Percentiles rank a stretch among this genome's conserved stretches.
These are phyloP conservation scores for Hypoxylon sp. DNA, from an alignment of 2,329 filamentous ascomycete species.

Conservation along the genomic window DNA sequence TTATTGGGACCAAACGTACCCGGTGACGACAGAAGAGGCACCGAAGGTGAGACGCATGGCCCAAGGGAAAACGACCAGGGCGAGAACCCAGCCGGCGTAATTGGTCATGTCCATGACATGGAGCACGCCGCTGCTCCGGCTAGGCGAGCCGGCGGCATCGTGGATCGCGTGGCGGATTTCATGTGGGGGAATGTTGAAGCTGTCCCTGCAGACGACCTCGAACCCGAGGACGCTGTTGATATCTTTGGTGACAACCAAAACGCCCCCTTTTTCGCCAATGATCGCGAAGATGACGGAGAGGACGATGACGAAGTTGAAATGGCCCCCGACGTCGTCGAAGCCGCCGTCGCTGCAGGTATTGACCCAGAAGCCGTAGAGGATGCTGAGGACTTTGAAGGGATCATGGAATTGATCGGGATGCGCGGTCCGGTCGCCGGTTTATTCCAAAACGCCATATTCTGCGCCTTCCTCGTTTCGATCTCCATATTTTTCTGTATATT, in stretches of 20 bases:
- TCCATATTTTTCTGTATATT: conserved; percentile 88
- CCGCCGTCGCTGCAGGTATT: conserved; percentile 71
- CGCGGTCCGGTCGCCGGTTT: conserved; percentile 89
- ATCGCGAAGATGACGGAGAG: conserved; percentile 42
- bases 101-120: conserved; percentile 10
- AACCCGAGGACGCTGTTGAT: conserved; percentile 64
- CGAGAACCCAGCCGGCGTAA: conserved; percentile 5
- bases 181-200: conserved; percentile 67
- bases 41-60: not conserved
- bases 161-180: conserved; percentile 62
- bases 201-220: conserved; percentile 50
- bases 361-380: conserved; percentile 83
- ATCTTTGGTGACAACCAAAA: conserved; percentile 60
- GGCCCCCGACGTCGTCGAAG: conserved; percentile 66
- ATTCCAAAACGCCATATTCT: conserved; percentile 95
- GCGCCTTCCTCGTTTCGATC: conserved; percentile 85
- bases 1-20: not conserved
- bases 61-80: conserved; percentile 1
- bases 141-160: conserved; percentile 49
- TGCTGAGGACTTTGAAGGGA: conserved; percentile 93
- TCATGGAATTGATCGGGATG: conserved; percentile 96
- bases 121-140: conserved; percentile 9
- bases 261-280: conserved; percentile 51
- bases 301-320: conserved; percentile 54
- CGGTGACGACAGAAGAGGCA: not conserved